These are phyloP conservation scores for Eucalyptus sp. DNA, from an alignment of 345 rosid species.

Conservation along the genomic window DNA sequence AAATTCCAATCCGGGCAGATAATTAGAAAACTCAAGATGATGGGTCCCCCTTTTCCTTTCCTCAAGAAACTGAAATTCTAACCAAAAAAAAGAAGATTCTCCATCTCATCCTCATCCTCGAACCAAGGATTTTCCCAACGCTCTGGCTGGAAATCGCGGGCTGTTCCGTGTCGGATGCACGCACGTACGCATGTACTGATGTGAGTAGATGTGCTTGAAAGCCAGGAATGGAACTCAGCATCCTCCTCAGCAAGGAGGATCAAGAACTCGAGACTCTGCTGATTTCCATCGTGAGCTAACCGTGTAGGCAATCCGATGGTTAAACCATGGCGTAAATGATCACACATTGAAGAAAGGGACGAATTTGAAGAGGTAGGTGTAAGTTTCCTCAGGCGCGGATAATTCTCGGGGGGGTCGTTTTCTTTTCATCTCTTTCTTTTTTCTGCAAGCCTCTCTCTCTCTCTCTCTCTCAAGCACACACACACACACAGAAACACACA, in stretches of 20 bases:
- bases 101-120: not conserved
- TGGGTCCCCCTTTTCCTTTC: not conserved
- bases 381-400: not conserved
- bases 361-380: not conserved
- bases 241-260: not conserved
- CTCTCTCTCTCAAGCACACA: not conserved
- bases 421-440: not conserved
- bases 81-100: not conserved
- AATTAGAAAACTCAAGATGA: not conserved
- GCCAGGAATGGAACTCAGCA: not conserved
- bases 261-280: not conserved
- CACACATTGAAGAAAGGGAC: not conserved
- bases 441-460: not conserved
- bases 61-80: not conserved
- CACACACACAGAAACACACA: not conserved
- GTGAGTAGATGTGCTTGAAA: not conserved
- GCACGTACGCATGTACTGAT: not conserved
- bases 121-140: not conserved
- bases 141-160: not conserved
- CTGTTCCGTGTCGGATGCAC: not conserved
- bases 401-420: not conserved
- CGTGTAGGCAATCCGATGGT: not conserved
- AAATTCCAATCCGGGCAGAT: not conserved
- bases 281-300: not conserved
- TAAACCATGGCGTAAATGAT: not conserved